Evolutionary conservation across 352 stramenopile species (phyloP), one percentile per base, ranked within the genome.

Genomic region (Pythium aristosporum): DNA sequence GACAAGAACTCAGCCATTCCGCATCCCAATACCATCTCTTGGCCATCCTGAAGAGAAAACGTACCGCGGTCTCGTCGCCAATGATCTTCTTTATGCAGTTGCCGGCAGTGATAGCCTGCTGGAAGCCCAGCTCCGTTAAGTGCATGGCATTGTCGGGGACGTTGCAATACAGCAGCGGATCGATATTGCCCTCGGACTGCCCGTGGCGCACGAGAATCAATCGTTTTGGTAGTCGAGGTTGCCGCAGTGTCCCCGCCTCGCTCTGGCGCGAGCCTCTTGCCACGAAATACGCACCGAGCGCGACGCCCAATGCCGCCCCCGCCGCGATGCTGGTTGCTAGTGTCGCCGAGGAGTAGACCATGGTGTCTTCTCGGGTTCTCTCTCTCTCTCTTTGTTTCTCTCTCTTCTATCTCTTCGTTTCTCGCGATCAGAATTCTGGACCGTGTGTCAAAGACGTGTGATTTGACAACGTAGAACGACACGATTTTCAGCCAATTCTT

Each of bases 191-290:
- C 60, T 95, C 82, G 20, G 80, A 92, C 67, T 96, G 59, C 53
- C 88, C 86, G 69, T 95, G 88, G 43, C 86, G 85, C 66, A 96
- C 79, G 50, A 96, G 71, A 61, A 96, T 93, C 21, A 96, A 69
- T 12, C 80, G 79, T 53, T 91, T 89, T 6, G 88, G 88, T 48
- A 87, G 55, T 11, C 46, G 57, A 13, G 32, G 18, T 12, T 30
- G 77, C 21, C 58, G 25, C 55, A 57, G 12, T 21, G 55, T 10
- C 25, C 25, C 42, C 15, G 43, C 41, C 37, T 50, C 60, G 48
- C 15, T 42, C 49, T 8, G 20, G 4, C 41, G 13, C 23, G 16
- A 16, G 32, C 36, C 5, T 20, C 32, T 34, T 7, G 28, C 39
- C 25, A 61, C 59, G 7, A 82, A 16, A 15, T 75, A 61, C 28